phyloP scores from a whole-genome alignment of 1,284 basidiomycete species.

The Fistulina hepatica region DNA sequence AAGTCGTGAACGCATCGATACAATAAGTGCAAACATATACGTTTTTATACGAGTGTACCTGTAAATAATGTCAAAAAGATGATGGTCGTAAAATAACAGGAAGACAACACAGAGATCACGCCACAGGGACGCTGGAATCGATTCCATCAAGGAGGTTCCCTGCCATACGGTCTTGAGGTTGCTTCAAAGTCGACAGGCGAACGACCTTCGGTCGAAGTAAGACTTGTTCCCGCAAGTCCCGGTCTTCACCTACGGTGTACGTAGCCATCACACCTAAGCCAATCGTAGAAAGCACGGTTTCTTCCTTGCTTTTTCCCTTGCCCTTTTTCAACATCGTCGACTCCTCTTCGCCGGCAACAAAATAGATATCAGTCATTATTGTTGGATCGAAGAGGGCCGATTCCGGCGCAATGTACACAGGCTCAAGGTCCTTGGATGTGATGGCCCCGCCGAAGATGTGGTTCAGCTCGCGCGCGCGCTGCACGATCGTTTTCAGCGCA shows the following conservation, averaged over 20 bases:
- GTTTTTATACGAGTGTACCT: too few species aligned
- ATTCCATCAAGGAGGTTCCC: too few species aligned
- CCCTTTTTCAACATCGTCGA: too few species aligned
- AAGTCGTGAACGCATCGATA: too few species aligned
- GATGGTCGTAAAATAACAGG: too few species aligned
- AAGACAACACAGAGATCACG: too few species aligned
- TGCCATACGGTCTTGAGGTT: too few species aligned
- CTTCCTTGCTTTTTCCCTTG: too few species aligned
- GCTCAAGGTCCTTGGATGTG: conserved; percentile 33
- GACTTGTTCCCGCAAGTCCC: conserved; percentile 21
- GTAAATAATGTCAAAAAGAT: too few species aligned
- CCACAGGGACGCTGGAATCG: too few species aligned
- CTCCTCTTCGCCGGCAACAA: conserved; percentile 15
- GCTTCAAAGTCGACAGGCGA: conserved; percentile 21
- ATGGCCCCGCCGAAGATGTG: conserved; percentile 36
- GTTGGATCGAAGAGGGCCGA: conserved; percentile 23
- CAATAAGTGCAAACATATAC: too few species aligned
- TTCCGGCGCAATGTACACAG: conserved; percentile 22
- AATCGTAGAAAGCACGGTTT: conserved; percentile 20
- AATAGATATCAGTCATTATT: conserved; percentile 29
- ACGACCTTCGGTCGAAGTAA: conserved; percentile 26
- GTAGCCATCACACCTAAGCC: conserved; percentile 20
- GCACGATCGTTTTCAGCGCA: conserved; percentile 29
- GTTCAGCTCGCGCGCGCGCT: conserved; percentile 29
- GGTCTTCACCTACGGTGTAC: conserved; percentile 19